Conservation (phyloP, 352 stramenopile species). For the Pythium dissimile region DNA sequence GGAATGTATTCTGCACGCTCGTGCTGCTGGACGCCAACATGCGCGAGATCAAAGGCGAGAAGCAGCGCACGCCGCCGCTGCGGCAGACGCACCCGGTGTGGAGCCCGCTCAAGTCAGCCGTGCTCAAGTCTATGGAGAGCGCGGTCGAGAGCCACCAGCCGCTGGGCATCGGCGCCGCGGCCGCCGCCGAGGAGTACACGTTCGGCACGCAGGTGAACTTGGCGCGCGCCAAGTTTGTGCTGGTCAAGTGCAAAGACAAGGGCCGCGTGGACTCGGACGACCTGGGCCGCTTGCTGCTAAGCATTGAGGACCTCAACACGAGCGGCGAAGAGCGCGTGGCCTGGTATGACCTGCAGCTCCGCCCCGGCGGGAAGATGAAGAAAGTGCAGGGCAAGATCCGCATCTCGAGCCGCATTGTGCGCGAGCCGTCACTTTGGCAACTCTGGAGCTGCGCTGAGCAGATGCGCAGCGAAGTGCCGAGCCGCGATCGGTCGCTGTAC, state of each 20-base stretch:
- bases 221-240: conserved; percentile 70
- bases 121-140: conserved; percentile 78
- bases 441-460: conserved; percentile 82
- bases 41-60: conserved; percentile 85
- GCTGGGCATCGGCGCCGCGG: conserved; percentile 79
- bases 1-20: conserved; percentile 81
- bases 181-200: conserved; percentile 82
- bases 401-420: conserved; percentile 83
- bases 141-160: conserved; percentile 77
- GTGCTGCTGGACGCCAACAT: conserved; percentile 82
- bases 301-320: conserved; percentile 81
- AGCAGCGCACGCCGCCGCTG: conserved; percentile 75
- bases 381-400: conserved; percentile 77
- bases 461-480: conserved; percentile 72
- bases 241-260: conserved; percentile 89
- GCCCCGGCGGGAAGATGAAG: conserved; percentile 82
- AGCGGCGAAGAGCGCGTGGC: conserved; percentile 76
- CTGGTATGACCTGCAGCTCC: conserved; percentile 84
- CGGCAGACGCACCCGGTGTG: conserved; percentile 63
- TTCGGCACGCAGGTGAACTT: conserved; percentile 82
- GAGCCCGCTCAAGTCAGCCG: conserved; percentile 78
- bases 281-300: conserved; percentile 70
- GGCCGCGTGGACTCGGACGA: conserved; percentile 81
- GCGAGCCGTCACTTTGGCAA: conserved; percentile 80
- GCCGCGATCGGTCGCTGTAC: conserved; percentile 74